Conservation (phyloP, 2,329 filamentous ascomycete species). For the Apiospora phragmitis region DNA sequence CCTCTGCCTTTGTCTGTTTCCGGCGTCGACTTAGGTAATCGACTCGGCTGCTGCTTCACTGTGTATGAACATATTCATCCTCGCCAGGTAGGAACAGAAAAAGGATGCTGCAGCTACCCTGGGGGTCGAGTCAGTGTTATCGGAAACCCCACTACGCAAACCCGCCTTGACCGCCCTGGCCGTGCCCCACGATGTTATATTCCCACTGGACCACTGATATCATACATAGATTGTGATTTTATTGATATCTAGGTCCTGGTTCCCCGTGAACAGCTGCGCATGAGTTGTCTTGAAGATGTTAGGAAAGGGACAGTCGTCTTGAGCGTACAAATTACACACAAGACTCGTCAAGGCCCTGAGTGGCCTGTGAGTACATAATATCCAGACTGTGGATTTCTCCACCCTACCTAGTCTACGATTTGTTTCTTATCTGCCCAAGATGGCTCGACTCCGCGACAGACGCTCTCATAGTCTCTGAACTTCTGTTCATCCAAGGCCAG, state of each 20-base stretch:
- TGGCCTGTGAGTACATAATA: background rate
- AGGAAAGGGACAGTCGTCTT: background rate
- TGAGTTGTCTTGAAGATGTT: background rate
- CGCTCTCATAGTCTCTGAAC: constrained; percentile 70
- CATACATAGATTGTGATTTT: background rate
- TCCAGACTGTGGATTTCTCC: background rate
- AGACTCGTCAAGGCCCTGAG: too few species aligned
- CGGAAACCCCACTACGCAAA: background rate
- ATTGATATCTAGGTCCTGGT: background rate
- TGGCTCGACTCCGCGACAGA: constrained; percentile 66
- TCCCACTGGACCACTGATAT: background rate
- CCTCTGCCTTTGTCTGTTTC: background rate
- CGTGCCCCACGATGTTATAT: background rate
- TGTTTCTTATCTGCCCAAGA: constrained; percentile 64
- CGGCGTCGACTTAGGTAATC: background rate
- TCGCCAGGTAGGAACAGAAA: too few species aligned
- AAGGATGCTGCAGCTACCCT: background rate
- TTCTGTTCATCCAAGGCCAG: constrained; percentile 54
- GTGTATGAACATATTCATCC: background rate
- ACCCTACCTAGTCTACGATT: constrained; percentile 51
- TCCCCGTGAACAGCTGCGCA: background rate
- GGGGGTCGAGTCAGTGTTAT: background rate
- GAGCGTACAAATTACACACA: background rate
- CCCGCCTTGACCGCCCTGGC: constrained; percentile 2
- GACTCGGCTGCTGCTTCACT: background rate